Percentiles rank a stretch among this genome's conserved stretches.
Conservation (phyloP, 2,329 filamentous ascomycete genomes). For the Pyrenophora graminea region DNA sequence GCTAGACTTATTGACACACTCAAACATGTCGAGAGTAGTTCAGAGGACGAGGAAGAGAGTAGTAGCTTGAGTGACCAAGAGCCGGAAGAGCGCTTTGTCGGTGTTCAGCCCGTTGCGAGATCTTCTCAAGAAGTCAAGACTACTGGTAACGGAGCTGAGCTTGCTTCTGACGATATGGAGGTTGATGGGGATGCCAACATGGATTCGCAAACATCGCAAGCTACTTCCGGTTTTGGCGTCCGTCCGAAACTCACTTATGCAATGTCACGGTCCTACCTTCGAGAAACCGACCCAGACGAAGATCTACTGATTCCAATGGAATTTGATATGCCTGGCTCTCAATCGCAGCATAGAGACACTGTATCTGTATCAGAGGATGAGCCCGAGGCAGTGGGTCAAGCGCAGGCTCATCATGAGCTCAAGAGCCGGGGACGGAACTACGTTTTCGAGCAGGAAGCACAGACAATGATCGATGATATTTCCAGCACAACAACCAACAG, state of each 20-base stretch:
- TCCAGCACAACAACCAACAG: conserved; percentile 51
- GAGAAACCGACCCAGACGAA: conserved; percentile 55
- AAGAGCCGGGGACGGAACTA: conserved; percentile 62
- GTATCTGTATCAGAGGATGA: conserved; percentile 50
- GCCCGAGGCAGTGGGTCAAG: conserved; percentile 42
- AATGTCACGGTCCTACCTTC: conserved; percentile 62
- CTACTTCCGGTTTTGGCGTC: conserved; percentile 17
- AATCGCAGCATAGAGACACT: conserved; percentile 21
- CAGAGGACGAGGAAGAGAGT: conserved; percentile 31
- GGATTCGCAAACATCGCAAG: conserved; percentile 38
- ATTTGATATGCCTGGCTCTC: conserved; percentile 27
- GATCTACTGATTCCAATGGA: conserved; percentile 43
- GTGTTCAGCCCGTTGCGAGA: background rate
- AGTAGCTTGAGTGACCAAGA: conserved; percentile 30
- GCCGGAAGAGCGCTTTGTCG: background rate
- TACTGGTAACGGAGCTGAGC: background rate
- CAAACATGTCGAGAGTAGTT: conserved; percentile 30
- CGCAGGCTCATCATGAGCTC: conserved; percentile 66
- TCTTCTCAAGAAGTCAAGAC: background rate
- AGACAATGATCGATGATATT: conserved; percentile 64
- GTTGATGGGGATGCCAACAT: conserved; percentile 19
- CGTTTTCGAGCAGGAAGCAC: conserved; percentile 60
- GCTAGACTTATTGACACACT: conserved; percentile 40
- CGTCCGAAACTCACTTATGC: conserved; percentile 62
- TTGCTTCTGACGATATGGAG: conserved; percentile 23